phyloP scores from a whole-genome alignment of 2,329 filamentous ascomycete genomes.

The Phialophora tarda region DNA sequence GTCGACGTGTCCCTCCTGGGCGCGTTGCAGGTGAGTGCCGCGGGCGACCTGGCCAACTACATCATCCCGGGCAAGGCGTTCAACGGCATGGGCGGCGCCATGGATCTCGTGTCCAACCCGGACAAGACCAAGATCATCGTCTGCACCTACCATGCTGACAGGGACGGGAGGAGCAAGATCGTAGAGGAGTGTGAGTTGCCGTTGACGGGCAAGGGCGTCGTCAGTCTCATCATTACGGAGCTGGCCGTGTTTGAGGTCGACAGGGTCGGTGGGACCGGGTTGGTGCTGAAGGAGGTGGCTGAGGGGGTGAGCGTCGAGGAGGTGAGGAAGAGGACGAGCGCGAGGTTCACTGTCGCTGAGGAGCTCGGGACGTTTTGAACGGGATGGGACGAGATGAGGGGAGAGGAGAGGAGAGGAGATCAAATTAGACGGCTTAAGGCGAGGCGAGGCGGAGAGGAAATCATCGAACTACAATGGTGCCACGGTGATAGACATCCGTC shows the following conservation, averaged over 20 bases:
- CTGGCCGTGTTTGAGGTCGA: conserved; percentile 81
- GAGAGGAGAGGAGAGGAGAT: no score
- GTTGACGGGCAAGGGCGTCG: conserved; percentile 68
- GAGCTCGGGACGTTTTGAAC: conserved; percentile 58
- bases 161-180: conserved; percentile 71
- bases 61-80: conserved; percentile 85
- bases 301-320: conserved; percentile 72
- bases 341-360: conserved; percentile 67
- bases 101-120: conserved; percentile 75
- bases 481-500: background rate
- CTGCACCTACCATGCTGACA: conserved; percentile 71
- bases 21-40: conserved; percentile 77
- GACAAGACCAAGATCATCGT: conserved; percentile 75
- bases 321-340: conserved; percentile 71
- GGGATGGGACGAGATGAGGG: background rate
- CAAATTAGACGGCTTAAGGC: no score
- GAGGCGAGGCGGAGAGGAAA: background rate
- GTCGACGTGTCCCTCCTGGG: conserved; percentile 84
- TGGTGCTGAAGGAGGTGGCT: conserved; percentile 74
- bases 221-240: conserved; percentile 75
- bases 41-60: conserved; percentile 83
- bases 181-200: conserved; percentile 68
- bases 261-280: conserved; percentile 61
- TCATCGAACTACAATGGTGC: background rate
- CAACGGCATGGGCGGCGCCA: conserved; percentile 84